Base-by-base conservation (phyloP, 108 stramenopile genomes). In the Skeletonema costatum region DNA sequence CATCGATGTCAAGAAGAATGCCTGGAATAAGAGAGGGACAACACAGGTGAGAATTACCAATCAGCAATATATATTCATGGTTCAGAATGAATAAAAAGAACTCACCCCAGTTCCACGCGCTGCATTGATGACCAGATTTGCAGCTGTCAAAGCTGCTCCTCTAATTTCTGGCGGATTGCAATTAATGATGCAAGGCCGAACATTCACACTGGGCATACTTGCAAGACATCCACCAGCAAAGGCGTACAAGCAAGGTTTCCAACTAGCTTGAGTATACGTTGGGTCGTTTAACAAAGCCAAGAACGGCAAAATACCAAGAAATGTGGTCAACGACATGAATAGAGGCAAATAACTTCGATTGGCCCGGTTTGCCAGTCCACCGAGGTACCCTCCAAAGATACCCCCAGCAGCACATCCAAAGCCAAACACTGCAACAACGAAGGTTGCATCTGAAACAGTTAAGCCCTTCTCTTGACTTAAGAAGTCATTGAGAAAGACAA, bases 151-250 rank as follows among this genome's bases (percentile, higher is more conserved):
- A 30, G 87, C 84, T 6, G 90, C 90, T 53, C 90, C 90, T 66
- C 90, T 60, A 6, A 88, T 85, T 80, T 92, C 90, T 17, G 90
- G 90, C 53, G 90, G 90, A 83, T 92, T 92, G 46, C 87, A 87
- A 64, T 92, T 92, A 42, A 68, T 68, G 32, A 92, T 73, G 61
- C 89, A 89, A 8, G 91, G 91, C 19, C 91, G 81, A 30, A 88
- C 82, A 77, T 87, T 90, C 58, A 92, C 91, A 44, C 75, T 70
- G 11, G 91, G 91, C 59, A 92, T 73, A 38, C 65, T 74, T 4
- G 89, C 91, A 61, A 92, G 68, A 32, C 62, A 74, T n/a, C 88
- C 87, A 32, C 82, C 86, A 51, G 70, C 21, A 35, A 90, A 71
- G 5, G 87, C 59, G 19, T 77, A 90, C 5, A 70, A 48, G 44